Conservation (phyloP, 495 filamentous ascomycete genomes). For the Saxispiralis lemnorum region DNA sequence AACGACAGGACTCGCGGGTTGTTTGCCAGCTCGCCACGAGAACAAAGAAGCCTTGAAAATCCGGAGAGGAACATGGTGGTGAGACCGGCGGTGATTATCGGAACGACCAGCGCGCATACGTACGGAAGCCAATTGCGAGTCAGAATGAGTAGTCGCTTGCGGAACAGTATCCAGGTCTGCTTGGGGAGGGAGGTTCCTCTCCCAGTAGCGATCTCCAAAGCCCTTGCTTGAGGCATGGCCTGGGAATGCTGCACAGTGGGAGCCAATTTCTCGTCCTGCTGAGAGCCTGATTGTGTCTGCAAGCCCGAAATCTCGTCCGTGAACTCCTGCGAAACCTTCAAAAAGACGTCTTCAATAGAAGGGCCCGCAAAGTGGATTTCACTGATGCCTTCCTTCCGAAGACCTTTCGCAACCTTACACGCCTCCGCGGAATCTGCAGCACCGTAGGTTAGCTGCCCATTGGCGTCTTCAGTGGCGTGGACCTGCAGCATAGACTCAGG, state of each 20-base stretch:
- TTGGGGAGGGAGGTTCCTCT: conserved; percentile 40
- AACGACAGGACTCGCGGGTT: neutral
- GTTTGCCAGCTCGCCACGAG: neutral
- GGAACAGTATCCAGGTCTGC: conserved; percentile 56
- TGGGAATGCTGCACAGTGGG: too few species aligned
- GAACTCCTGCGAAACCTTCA: conserved; percentile 58
- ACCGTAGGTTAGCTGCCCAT: conserved; percentile 52
- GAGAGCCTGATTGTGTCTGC: neutral
- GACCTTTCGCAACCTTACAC: conserved; percentile 40
- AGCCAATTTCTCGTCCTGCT: too few species aligned
- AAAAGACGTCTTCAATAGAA: conserved; percentile 53
- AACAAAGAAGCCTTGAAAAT: conserved; percentile 28
- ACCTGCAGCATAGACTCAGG: conserved; percentile 34
- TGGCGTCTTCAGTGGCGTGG: conserved; percentile 37
- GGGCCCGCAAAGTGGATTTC: conserved; percentile 36
- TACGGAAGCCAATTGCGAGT: conserved; percentile 60
- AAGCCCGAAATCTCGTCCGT: conserved; percentile 13
- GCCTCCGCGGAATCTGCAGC: conserved; percentile 43
- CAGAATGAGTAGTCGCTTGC: conserved; percentile 59
- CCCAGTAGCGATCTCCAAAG: conserved; percentile 43
- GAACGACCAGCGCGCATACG: conserved; percentile 49
- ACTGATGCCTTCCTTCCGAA: conserved; percentile 35
- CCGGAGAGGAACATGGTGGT: conserved; percentile 51
- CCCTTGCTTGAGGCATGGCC: conserved; percentile 1
- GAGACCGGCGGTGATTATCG: conserved; percentile 55